Evolutionary conservation across 768 basidiomycete genomes (phyloP).

Genomic region (Pholiota microspora): DNA sequence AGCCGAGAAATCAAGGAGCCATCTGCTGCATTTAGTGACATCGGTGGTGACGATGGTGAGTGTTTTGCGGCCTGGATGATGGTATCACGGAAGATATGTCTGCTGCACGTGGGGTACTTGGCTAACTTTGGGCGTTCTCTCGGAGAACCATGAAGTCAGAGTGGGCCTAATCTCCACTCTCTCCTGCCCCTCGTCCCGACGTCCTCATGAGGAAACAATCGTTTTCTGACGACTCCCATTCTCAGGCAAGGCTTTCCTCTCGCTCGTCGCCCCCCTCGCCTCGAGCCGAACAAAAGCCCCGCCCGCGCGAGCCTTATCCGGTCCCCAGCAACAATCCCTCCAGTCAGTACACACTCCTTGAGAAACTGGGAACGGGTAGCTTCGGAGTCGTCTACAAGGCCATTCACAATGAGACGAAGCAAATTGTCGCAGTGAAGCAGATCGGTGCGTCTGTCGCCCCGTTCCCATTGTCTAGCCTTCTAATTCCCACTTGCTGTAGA

Average conservation of each 20-base stretch:
- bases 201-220: conserved; percentile 21
- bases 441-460: conserved; percentile 61
- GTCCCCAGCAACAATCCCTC: conserved; percentile 79
- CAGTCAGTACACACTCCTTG: conserved; percentile 87
- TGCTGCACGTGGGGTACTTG: conserved; percentile 11
- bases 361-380: conserved; percentile 96
- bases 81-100: conserved; percentile 4
- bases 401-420: conserved; percentile 89
- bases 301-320: conserved; percentile 59
- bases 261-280: conserved; percentile 55
- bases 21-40: too few relatives aligned
- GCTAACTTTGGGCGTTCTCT: conserved; percentile 18
- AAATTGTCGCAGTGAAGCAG: conserved; percentile 97
- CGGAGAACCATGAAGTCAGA: conserved; percentile 24
- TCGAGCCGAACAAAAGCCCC: conserved; percentile 38
- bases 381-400: conserved; percentile 99
- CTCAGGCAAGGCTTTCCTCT: conserved; percentile 38
- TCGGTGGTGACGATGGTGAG: conserved; percentile 13
- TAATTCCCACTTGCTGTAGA: conserved; percentile 45
- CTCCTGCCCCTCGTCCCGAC: conserved; percentile 17
- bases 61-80: neutral
- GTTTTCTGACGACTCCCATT: conserved; percentile 17
- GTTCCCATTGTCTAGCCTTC: conserved; percentile 5
- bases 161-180: conserved; percentile 14
- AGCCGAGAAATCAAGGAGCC: neutral